Conservation (phyloP, 169 alveolate species). For the Plasmodium knowlesi region DNA sequence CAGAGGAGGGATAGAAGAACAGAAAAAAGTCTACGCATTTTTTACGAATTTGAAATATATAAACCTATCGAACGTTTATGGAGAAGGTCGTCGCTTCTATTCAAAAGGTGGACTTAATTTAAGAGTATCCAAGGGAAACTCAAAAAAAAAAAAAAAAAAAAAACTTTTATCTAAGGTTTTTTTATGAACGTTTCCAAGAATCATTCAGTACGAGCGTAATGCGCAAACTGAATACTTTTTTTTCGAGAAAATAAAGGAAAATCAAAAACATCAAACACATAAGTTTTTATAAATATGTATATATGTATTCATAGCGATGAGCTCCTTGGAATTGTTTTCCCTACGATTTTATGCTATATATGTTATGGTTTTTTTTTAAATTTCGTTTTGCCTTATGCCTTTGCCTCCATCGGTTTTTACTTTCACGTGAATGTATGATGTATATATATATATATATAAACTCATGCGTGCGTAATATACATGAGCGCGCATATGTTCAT, state of each 20-base stretch:
- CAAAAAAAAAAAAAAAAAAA: not conserved
- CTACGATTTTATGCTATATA: not conserved
- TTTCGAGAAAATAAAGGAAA: not conserved
- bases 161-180: not conserved
- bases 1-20: constrained; percentile 32
- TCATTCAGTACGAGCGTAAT: not conserved
- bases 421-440: not conserved
- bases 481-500: not conserved
- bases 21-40: constrained; percentile 48
- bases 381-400: not conserved
- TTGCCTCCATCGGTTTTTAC: not conserved
- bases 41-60: constrained; percentile 27
- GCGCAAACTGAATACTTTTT: not conserved
- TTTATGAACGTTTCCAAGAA: not conserved
- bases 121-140: constrained; percentile 2
- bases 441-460: not conserved
- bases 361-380: not conserved
- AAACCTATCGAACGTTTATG: not conserved
- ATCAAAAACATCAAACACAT: not conserved
- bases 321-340: not conserved
- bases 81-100: constrained; percentile 2
- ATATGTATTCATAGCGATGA: not conserved
- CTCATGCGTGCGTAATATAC: not conserved
- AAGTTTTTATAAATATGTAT: not conserved
- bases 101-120: constrained; percentile 24